phyloP scores from a whole-genome alignment of 2,329 filamentous ascomycete genomes.

The Lachnellula subtilissima region DNA sequence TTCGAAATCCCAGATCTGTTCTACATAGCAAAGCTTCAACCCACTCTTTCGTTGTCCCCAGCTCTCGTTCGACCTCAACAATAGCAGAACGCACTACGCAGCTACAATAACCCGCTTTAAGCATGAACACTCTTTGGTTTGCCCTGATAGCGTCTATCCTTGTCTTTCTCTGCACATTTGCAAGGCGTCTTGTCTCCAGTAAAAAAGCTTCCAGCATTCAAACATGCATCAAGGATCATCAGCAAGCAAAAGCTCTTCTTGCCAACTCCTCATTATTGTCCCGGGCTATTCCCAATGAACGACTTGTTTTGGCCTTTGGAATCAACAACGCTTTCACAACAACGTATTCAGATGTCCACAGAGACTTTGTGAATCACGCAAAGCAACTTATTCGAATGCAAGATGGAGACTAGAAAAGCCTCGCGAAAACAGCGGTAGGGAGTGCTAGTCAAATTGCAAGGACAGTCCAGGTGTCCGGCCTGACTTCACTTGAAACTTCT shows the following conservation, averaged over 20 bases:
- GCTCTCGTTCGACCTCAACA: too few relatives aligned
- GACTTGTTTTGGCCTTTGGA: conserved; percentile 10
- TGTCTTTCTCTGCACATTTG: background rate
- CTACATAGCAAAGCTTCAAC: too few relatives aligned
- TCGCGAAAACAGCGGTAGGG: background rate
- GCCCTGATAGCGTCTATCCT: background rate
- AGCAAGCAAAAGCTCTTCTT: background rate
- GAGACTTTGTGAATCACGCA: background rate
- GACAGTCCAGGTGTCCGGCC: background rate
- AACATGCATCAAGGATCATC: background rate
- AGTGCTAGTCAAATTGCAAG: background rate
- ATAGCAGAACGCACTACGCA: too few relatives aligned
- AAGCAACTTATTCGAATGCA: background rate
- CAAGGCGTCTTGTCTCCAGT: background rate
- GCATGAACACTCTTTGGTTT: too few relatives aligned
- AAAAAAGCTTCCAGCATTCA: background rate
- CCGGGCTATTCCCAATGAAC: conserved; percentile 10
- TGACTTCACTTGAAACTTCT: background rate
- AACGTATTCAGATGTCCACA: background rate
- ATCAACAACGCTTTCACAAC: conserved; percentile 20
- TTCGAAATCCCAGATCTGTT: too few relatives aligned
- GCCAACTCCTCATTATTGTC: background rate
- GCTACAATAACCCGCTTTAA: too few relatives aligned
- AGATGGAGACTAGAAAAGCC: background rate
- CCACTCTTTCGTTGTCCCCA: too few relatives aligned